phyloP scores from a whole-genome alignment of 352 stramenopile species.

The Blastocystis hominis region DNA sequence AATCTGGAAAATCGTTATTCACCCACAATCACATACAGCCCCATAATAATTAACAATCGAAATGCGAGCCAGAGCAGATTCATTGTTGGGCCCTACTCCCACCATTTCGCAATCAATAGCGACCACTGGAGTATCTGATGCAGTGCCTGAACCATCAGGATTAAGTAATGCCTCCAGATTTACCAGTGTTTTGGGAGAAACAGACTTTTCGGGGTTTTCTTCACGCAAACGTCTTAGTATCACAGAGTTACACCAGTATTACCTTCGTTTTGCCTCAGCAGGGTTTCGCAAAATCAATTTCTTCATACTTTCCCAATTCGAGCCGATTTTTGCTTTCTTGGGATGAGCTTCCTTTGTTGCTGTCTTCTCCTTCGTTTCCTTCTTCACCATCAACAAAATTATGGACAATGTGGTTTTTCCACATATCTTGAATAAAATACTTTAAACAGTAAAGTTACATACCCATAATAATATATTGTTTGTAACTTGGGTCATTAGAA shows the following conservation, averaged over 20 bases:
- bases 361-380: too few relatives aligned
- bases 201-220: background rate
- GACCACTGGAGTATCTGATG: conserved; percentile 60
- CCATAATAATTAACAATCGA: conserved; percentile 69
- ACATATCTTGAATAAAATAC: too few relatives aligned
- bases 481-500: too few relatives aligned
- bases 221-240: background rate
- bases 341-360: too few relatives aligned
- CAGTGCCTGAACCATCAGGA: background rate
- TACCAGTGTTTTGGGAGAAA: background rate
- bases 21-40: conserved; percentile 55
- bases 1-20: conserved; percentile 55
- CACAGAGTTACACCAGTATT: background rate
- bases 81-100: too few relatives aligned
- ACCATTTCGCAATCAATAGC: conserved; percentile 78
- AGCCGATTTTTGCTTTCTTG: background rate
- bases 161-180: conserved; percentile 19
- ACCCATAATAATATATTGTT: too few relatives aligned
- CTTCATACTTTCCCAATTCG: conserved; percentile 28
- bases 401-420: too few relatives aligned
- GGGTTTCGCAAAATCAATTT: background rate
- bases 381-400: too few relatives aligned
- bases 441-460: too few relatives aligned
- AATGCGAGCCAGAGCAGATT: background rate
- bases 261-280: background rate